These are phyloP conservation scores for Salix exigua DNA, from an alignment of 345 rosid genomes.

Conservation along the genomic window DNA sequence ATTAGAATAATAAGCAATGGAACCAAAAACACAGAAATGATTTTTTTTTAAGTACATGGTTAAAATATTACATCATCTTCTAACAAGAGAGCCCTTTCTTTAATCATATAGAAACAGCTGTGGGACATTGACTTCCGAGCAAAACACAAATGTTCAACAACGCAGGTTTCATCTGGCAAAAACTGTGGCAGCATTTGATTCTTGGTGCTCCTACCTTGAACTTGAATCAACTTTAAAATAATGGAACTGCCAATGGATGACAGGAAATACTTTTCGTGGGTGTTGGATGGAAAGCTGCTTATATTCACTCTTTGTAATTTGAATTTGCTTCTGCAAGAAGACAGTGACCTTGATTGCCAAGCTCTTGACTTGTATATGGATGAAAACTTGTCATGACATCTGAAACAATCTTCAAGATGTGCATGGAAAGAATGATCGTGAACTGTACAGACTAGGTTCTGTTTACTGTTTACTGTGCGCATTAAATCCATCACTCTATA, in stretches of 20 bases:
- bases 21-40: neutral
- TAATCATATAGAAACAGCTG: neutral
- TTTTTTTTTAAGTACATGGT: neutral
- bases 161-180: neutral
- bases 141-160: neutral
- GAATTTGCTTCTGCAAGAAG: neutral
- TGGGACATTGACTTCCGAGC: neutral
- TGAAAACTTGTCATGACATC: neutral
- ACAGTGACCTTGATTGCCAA: neutral
- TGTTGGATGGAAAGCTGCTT: neutral
- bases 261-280: neutral
- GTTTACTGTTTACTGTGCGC: neutral
- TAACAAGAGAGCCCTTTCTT: neutral
- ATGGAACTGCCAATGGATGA: neutral
- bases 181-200: neutral
- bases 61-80: neutral
- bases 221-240: neutral
- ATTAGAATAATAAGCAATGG: neutral
- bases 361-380: neutral
- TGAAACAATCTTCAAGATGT: neutral
- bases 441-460: neutral
- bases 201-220: neutral
- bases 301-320: neutral
- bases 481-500: slow-evolving; percentile 17
- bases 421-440: neutral